A percentile compares a stretch with the other conserved stretches of the same genome.
phyloP scores from a whole-genome alignment of 495 filamentous ascomycete species.

The Tuber aestivum region DNA sequence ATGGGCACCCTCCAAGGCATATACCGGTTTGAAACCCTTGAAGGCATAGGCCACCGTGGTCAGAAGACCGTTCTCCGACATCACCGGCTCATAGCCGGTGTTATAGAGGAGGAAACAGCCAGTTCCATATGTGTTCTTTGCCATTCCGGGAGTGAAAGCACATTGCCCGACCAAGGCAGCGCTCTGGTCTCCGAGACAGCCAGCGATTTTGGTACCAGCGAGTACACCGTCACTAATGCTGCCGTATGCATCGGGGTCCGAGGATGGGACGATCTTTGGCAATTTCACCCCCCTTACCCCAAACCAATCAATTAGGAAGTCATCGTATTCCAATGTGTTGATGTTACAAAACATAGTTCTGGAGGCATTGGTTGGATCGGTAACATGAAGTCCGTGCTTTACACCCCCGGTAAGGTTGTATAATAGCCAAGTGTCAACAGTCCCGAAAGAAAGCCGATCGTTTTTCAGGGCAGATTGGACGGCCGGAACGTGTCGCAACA shows the following conservation, averaged over 20 bases:
- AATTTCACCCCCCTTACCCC: slow-evolving; percentile 64
- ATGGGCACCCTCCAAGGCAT: slow-evolving; percentile 74
- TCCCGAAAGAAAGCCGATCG: slow-evolving; percentile 78
- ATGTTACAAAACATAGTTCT: slow-evolving; percentile 97
- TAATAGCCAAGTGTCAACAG: slow-evolving; percentile 88
- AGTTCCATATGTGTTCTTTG: slow-evolving; percentile 96
- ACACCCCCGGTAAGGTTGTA: slow-evolving; percentile 85
- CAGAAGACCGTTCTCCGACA: slow-evolving; percentile 81
- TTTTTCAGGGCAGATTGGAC: slow-evolving; percentile 75
- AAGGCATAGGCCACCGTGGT: slow-evolving; percentile 86
- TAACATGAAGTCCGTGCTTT: slow-evolving; percentile 63
- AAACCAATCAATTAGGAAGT: slow-evolving; percentile 76
- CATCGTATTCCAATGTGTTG: slow-evolving; percentile 76
- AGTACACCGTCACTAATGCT: slow-evolving; percentile 59
- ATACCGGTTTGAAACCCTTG: slow-evolving; percentile 65
- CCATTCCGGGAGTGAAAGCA: slow-evolving; percentile 75
- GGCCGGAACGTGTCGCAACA: slow-evolving; percentile 64
- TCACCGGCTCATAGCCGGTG: slow-evolving; percentile 81
- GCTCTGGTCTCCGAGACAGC: slow-evolving; percentile 89
- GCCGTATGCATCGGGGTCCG: slow-evolving; percentile 71
- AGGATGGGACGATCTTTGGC: slow-evolving; percentile 81
- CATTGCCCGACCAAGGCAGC: slow-evolving; percentile 88
- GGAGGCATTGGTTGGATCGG: slow-evolving; percentile 87
- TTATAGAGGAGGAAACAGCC: slow-evolving; percentile 95
- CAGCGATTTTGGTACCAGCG: slow-evolving; percentile 71